A percentile compares a stretch with the other conserved stretches of the same genome.
These are phyloP conservation scores for Wickerhamomyces bovis DNA, from an alignment of 805 yeast species.

Conservation along the genomic window DNA sequence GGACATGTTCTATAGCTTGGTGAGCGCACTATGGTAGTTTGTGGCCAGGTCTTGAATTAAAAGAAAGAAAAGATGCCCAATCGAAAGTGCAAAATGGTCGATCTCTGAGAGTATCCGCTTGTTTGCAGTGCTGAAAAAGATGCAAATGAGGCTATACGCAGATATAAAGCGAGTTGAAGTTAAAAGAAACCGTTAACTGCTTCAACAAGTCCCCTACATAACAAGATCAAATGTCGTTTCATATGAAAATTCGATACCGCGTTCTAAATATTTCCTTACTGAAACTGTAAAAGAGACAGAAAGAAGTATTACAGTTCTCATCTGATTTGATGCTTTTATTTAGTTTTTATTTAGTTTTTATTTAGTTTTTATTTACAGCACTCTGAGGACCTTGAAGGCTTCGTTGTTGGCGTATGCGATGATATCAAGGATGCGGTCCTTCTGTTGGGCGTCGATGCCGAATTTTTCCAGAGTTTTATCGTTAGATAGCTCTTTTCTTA, in stretches of 20 bases:
- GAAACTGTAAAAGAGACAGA: not conserved
- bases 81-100: too few relatives aligned
- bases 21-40: not conserved
- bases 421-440: slow-evolving; percentile 15
- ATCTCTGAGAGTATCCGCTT: too few relatives aligned
- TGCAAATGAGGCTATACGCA: too few relatives aligned
- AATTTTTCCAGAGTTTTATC: slow-evolving; percentile 9
- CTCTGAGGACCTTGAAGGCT: slow-evolving; percentile 15
- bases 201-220: too few relatives aligned
- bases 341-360: not conserved
- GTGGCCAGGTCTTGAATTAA: too few relatives aligned
- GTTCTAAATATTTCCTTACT: too few relatives aligned
- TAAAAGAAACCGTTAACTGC: too few relatives aligned
- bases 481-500: slow-evolving; percentile 1
- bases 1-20: not conserved
- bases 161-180: too few relatives aligned
- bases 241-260: not conserved
- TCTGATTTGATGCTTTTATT: too few relatives aligned
- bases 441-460: slow-evolving; percentile 3
- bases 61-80: too few relatives aligned
- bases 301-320: not conserved
- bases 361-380: slow-evolving; percentile 7
- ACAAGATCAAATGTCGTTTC: not conserved
- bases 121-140: too few relatives aligned
- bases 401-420: slow-evolving; percentile 16